phyloP scores from a whole-genome alignment of 164 flowering plant species.

The Umbilicus rupestris region DNA sequence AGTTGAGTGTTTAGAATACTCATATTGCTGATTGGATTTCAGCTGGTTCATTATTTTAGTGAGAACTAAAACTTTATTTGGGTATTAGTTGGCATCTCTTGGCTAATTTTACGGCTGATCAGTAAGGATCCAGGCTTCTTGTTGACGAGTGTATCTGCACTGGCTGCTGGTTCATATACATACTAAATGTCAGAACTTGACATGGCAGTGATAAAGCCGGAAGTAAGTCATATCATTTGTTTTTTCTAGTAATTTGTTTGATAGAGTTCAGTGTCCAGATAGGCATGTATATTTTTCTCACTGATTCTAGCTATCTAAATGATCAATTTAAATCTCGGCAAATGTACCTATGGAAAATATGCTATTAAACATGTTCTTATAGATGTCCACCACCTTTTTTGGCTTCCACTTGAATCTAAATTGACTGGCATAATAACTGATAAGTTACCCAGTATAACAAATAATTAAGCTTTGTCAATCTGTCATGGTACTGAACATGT shows the following conservation, averaged over 20 bases:
- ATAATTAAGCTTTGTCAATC: neutral
- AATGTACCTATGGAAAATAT: too few species aligned
- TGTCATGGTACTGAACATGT: neutral
- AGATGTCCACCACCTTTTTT: too few species aligned
- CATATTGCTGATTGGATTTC: too few species aligned
- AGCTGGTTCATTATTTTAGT: neutral
- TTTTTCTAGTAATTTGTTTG: too few species aligned
- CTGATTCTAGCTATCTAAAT: too few species aligned
- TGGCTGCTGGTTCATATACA: neutral
- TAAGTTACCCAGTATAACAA: neutral
- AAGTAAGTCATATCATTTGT: slow-evolving; percentile 24
- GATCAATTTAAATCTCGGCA: too few species aligned
- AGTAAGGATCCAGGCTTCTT: neutral
- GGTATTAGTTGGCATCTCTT: neutral
- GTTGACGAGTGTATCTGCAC: neutral
- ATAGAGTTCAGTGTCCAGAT: too few species aligned
- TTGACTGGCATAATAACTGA: neutral
- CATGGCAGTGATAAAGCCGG: slow-evolving; percentile 52
- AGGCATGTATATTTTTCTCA: too few species aligned
- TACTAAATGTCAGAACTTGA: slow-evolving; percentile 42
- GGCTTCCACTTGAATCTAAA: too few species aligned
- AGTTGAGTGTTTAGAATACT: too few species aligned
- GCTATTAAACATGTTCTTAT: too few species aligned
- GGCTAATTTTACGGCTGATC: neutral
- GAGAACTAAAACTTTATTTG: neutral